Base-by-base conservation (phyloP, 345 rosid species). In the Angophora floribunda region DNA sequence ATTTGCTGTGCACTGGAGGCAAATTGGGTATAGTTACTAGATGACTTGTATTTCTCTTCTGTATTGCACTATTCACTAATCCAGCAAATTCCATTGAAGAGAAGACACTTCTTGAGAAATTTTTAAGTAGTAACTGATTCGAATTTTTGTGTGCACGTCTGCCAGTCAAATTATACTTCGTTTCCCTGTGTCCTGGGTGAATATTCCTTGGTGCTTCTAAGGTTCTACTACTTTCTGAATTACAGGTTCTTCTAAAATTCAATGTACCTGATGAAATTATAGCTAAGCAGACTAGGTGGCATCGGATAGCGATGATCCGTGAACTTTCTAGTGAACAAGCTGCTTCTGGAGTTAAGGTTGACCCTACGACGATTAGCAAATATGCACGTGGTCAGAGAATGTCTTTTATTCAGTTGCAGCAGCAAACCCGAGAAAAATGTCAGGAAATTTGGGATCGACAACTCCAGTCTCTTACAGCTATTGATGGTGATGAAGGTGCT, bases 361-460 rank as follows among this genome's bases (percentile, higher is more conserved):
- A 97, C 90, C 97, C 98, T 87, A 94, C 98, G 88, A 96, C 99
- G 65, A 97, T 97, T 88, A 92, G 96, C 91, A 97, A 96, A 91
- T 98, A 97, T 95, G 99, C 99, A 75, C 98, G 98, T 87, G 99
- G 99, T 84, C 99, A 98, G 92, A 91, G 99, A 70, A 98, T 98
- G 99, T 98, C 99, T 88, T 98, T 95, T 91, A 96, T 97, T 89
- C 99, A 98, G 95, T 91, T 97, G 91, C 99, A 98, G 92, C 99
- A 98, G 89, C 99, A 98, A 93, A 97, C 99, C 85, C 95, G 99
- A 89, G 99, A 97, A 92, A 98, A 97, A 89, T 98, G 99, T 89
- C 99, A 97, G 93, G 99, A 98, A 90, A 98, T 98, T 87, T 98
- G 99, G 99, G 99, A 98, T 90, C 95, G 98, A 87, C 99, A 97